phyloP scores from a whole-genome alignment of 208 protist species.

The Herpetomonas tarakana region DNA sequence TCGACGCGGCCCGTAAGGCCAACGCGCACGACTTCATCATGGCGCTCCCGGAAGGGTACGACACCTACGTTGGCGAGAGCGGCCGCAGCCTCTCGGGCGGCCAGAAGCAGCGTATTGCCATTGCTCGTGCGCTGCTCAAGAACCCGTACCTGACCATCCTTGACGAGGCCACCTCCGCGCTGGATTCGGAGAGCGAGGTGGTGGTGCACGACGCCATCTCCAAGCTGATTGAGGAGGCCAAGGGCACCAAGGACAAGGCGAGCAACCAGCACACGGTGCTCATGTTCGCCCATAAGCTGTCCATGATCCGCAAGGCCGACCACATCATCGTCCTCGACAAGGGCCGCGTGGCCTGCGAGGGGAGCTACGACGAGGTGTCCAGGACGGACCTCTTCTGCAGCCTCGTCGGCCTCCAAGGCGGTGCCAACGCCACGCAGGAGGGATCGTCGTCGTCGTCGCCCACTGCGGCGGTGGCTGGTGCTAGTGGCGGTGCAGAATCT shows the following conservation, averaged over 20 bases:
- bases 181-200: conserved; percentile 89
- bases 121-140: conserved; percentile 87
- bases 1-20: conserved; percentile 60
- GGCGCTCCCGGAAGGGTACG: conserved; percentile 82
- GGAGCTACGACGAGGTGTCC: conserved; percentile 69
- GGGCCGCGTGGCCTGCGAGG: conserved; percentile 63
- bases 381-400: conserved; percentile 59
- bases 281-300: conserved; percentile 88
- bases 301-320: conserved; percentile 85
- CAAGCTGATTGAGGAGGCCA: conserved; percentile 66
- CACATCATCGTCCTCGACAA: conserved; percentile 86
- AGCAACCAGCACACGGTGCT: conserved; percentile 58
- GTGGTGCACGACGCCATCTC: conserved; percentile 87
- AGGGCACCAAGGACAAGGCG: conserved; percentile 27
- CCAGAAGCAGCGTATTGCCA: conserved; percentile 94
- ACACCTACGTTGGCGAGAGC: conserved; percentile 87
- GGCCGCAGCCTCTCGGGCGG: conserved; percentile 89
- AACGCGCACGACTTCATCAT: conserved; percentile 92
- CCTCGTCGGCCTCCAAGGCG: conserved; percentile 42
- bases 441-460: no score
- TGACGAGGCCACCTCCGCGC: conserved; percentile 92
- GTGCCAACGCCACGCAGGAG: no score
- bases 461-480: no score
- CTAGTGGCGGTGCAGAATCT: neutral
- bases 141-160: conserved; percentile 88